Percentiles rank a stretch among this genome's conserved stretches.
Conservation (phyloP, 495 filamentous ascomycete genomes). For the Xanthoparmelia taractica region DNA sequence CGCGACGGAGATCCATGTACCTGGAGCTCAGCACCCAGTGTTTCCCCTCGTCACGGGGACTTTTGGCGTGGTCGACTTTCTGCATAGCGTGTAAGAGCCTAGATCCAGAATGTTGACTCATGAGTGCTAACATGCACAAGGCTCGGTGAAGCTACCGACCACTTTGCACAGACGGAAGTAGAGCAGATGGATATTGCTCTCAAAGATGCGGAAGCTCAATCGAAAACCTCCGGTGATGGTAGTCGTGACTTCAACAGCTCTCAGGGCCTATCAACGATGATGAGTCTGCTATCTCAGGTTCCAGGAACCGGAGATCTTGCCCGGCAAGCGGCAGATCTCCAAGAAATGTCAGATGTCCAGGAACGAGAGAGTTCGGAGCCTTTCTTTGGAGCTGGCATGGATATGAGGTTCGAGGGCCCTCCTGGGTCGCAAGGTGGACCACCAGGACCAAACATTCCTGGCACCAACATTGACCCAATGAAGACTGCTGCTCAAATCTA, state of each 20-base stretch:
- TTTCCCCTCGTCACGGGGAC: conserved; percentile 85
- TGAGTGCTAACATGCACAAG: conserved; percentile 29
- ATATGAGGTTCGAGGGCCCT: conserved; percentile 46
- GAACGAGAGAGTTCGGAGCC: conserved; percentile 36
- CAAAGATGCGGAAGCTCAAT: conserved; percentile 46
- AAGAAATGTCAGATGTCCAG: conserved; percentile 65
- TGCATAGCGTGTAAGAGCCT: conserved; percentile 65
- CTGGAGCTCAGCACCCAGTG: conserved; percentile 51
- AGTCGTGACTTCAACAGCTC: conserved; percentile 29
- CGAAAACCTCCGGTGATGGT: conserved; percentile 35
- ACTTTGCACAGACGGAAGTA: conserved; percentile 91
- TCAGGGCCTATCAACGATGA: conserved; percentile 44
- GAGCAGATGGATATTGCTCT: conserved; percentile 79
- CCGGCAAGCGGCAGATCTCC: conserved; percentile 68
- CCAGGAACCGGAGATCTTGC: conserved; percentile 72
- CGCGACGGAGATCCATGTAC: conserved; percentile 62
- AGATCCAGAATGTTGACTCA: conserved; percentile 1
- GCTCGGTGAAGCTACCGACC: conserved; percentile 80
- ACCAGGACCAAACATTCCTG: conserved; percentile 51
- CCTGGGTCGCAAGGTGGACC: conserved; percentile 43
- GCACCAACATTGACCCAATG: conserved; percentile 72
- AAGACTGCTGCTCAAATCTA: conserved; percentile 80
- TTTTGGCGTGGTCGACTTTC: conserved; percentile 91
- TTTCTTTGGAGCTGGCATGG: conserved; percentile 12
- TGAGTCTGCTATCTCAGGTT: conserved; percentile 64